phyloP scores from a whole-genome alignment of 495 filamentous ascomycete species.

The Filosporella fistucella region DNA sequence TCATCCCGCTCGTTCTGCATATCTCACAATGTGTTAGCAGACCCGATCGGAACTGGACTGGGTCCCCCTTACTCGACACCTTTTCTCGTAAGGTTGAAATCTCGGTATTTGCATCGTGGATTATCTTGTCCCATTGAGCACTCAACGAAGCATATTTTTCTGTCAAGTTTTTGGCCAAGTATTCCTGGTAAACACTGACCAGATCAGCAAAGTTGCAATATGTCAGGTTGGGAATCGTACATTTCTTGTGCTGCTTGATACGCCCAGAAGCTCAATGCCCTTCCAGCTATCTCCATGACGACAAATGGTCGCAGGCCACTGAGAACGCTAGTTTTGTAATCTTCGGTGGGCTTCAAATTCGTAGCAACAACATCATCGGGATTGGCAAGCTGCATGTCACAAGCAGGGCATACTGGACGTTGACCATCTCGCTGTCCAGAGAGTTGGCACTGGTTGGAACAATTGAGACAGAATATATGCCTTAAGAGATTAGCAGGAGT shows the following conservation, averaged over 20 bases:
- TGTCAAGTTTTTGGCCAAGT: slow-evolving; percentile 63
- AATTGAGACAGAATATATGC: slow-evolving; percentile 81
- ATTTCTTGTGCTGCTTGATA: slow-evolving; percentile 93
- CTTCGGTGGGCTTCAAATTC: slow-evolving; percentile 79
- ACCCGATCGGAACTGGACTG: neutral
- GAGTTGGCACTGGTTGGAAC: slow-evolving; percentile 65
- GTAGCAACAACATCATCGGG: slow-evolving; percentile 76
- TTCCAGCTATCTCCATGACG: slow-evolving; percentile 87
- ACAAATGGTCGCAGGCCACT: slow-evolving; percentile 78
- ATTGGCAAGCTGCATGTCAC: slow-evolving; percentile 60
- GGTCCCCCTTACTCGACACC: slow-evolving; percentile 16
- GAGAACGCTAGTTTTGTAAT: slow-evolving; percentile 89
- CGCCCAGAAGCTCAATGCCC: slow-evolving; percentile 82
- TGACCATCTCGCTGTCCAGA: slow-evolving; percentile 46
- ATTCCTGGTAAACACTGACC: slow-evolving; percentile 74
- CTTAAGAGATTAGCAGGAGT: slow-evolving; percentile 35
- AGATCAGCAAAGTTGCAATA: slow-evolving; percentile 8
- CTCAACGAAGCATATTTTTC: slow-evolving; percentile 70
- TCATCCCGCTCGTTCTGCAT: slow-evolving; percentile 62
- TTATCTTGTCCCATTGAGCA: slow-evolving; percentile 71
- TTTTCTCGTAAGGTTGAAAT: slow-evolving; percentile 65
- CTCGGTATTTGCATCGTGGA: slow-evolving; percentile 77
- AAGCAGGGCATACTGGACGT: slow-evolving; percentile 75
- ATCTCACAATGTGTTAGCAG: slow-evolving; percentile 35
- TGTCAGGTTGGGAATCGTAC: slow-evolving; percentile 35